These are phyloP conservation scores for Ophiobolus disseminans DNA, from an alignment of 2,329 filamentous ascomycete genomes.

Conservation along the genomic window DNA sequence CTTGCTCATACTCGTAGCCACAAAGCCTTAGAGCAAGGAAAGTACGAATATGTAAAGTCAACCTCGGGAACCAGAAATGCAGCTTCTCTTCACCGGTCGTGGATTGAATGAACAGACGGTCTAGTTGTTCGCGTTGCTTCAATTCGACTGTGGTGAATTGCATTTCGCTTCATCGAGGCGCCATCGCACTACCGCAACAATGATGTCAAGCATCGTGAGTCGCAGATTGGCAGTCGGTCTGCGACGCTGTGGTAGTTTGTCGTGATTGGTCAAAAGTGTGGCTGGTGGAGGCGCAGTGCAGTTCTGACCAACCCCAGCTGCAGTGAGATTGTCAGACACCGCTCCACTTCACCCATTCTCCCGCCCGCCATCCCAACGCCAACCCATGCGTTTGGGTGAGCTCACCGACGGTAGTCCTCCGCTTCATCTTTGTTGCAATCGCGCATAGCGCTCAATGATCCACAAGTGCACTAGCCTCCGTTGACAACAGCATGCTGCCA, in stretches of 20 bases:
- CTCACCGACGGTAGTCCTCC: too few relatives aligned
- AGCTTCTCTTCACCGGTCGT: background rate
- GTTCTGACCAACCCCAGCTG: too few relatives aligned
- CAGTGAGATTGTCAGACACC: too few relatives aligned
- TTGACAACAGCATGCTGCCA: background rate
- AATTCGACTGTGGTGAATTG: background rate
- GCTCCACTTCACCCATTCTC: too few relatives aligned
- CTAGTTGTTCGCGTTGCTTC: background rate
- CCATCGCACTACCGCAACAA: background rate
- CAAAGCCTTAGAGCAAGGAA: background rate
- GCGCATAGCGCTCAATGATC: too few relatives aligned
- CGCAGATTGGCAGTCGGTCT: conserved; percentile 6
- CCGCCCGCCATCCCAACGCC: background rate
- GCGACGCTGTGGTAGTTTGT: background rate
- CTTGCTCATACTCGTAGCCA: background rate
- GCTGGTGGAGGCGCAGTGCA: background rate
- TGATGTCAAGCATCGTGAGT: conserved; percentile 6
- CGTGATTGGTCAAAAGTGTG: background rate
- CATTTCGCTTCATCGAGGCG: background rate
- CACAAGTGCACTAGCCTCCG: too few relatives aligned
- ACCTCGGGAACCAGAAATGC: too few relatives aligned
- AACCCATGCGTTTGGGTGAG: conserved; percentile 1
- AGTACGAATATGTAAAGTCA: too few relatives aligned
- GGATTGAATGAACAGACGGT: background rate
- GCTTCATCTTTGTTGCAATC: too few relatives aligned